These are phyloP conservation scores for Chloropicon primus DNA, from an alignment of 139 green algal genomes.

Conservation along the genomic window DNA sequence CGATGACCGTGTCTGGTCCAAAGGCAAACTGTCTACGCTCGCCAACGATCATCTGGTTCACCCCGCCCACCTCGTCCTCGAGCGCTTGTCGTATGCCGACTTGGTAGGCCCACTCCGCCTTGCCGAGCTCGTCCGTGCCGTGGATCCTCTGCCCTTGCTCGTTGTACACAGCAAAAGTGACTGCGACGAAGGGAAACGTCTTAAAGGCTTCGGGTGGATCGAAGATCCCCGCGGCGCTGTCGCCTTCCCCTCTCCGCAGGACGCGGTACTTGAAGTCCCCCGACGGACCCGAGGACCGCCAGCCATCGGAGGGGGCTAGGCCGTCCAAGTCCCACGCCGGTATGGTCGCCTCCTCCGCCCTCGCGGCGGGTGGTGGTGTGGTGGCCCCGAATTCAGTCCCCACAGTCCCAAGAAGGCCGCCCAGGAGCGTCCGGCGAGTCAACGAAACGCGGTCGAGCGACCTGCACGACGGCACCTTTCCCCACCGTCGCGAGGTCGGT, in stretches of 20 bases:
- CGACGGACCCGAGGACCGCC: background rate
- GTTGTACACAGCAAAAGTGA: background rate
- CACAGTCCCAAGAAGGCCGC: too few species aligned
- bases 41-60: constrained; percentile 20
- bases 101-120: constrained; percentile 8
- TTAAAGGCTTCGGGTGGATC: background rate
- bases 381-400: too few species aligned
- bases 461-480: too few species aligned
- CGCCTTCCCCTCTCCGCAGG: background rate
- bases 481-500: too few species aligned
- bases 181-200: constrained; percentile 9
- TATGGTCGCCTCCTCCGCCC: background rate
- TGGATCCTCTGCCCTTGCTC: background rate
- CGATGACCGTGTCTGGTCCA: constrained; percentile 6
- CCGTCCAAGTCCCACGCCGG: background rate
- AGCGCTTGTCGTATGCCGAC: constrained; percentile 18
- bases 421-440: too few species aligned
- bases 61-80: constrained; percentile 19
- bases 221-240: constrained; percentile 1
- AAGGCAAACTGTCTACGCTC: constrained; percentile 19
- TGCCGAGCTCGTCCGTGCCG: background rate
- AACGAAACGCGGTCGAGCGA: too few species aligned
- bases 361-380: background rate
- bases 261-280: background rate
- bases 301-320: background rate